Evolutionary conservation across 352 stramenopile species (phyloP), one percentile per base, ranked within the genome.

Genomic region (Pythium volutum): DNA sequence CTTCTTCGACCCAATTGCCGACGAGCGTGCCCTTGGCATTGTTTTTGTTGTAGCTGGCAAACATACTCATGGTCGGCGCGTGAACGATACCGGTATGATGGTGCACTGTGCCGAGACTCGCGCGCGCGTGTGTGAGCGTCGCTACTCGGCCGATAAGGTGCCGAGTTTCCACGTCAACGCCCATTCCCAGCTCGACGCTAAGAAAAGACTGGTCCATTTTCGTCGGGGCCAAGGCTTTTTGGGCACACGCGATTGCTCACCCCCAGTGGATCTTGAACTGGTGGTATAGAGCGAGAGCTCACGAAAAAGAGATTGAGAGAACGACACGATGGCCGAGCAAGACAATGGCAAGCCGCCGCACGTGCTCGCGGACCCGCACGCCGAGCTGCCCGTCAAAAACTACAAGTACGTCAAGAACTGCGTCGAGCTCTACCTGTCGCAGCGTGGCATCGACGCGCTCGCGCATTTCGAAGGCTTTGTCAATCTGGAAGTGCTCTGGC

Each of bases 391-490:
- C 18, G 76, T 93, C 57, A 89, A 91, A 45, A 96, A 96, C 61
- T 83, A 85, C 74, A 96, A 96, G 56, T 96, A 94, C 66, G 81
- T 96, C 31, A 96, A 95, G 60, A 88, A 84, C 64, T 96, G 88
- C 69, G 91, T 76, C 8, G 89, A 97, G 65, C 53, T 97, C 43
- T 88, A 95, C 64, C 63, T 97, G 54, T 74, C 80, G 4, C 76
- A 87, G 52, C 87, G 87, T 34, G 64, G 68, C 25, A 96, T 97
- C 66, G 77, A 91, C 22, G 74, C 83, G 59, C 62, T 97, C 42
- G 83, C 71, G 11, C 77, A 92, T 54, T 95, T 97, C 53, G 87
- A 97, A 14, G 66, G 65, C 2, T 97, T 97, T 55, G 82, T 93
- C 23, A 96, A 93, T 59, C 70, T 97, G 7, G 88, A 97, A 63